phyloP scores from a whole-genome alignment of 2,329 filamentous ascomycete genomes.

The Malbranchea cinnamomea region DNA sequence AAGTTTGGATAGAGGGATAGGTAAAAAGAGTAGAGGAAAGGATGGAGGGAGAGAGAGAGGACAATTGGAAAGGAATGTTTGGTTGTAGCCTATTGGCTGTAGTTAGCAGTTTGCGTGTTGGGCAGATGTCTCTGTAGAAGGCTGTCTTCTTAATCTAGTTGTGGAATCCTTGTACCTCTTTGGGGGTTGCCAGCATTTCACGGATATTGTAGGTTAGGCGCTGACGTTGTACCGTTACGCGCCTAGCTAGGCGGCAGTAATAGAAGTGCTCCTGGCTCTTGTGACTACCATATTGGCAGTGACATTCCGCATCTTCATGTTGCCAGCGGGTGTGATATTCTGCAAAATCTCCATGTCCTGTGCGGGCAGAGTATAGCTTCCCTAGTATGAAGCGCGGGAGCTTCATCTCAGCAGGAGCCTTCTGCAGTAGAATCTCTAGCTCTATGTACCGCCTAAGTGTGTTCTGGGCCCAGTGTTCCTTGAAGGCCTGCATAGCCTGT shows the following conservation, averaged over 20 bases:
- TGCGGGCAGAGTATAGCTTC: too few species aligned
- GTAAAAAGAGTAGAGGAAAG: too few species aligned
- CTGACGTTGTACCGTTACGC: neutral
- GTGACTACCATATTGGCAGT: neutral
- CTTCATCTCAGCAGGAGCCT: neutral
- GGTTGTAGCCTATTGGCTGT: too few species aligned
- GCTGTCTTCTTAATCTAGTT: neutral
- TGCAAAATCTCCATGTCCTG: slow-evolving; percentile 1
- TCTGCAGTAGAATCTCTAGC: neutral
- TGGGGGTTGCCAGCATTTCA: neutral
- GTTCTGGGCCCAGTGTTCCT: slow-evolving; percentile 1
- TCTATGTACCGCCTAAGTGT: neutral
- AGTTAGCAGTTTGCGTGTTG: too few species aligned
- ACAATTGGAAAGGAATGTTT: too few species aligned
- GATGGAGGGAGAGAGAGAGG: too few species aligned
- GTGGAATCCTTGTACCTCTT: slow-evolving; percentile 1
- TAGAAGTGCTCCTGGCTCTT: slow-evolving; percentile 1
- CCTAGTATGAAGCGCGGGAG: too few species aligned
- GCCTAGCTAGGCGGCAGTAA: slow-evolving; percentile 1
- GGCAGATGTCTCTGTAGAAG: neutral
- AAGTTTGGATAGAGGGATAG: too few species aligned
- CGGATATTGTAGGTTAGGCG: neutral
- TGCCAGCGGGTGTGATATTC: slow-evolving; percentile 1
- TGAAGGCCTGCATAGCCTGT: neutral
- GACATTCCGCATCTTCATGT: slow-evolving; percentile 1